Evolutionary conservation across 2,329 filamentous ascomycete genomes (phyloP), one percentile per base, ranked within the genome.

Genomic region (Pseudofabraea citricarpa): DNA sequence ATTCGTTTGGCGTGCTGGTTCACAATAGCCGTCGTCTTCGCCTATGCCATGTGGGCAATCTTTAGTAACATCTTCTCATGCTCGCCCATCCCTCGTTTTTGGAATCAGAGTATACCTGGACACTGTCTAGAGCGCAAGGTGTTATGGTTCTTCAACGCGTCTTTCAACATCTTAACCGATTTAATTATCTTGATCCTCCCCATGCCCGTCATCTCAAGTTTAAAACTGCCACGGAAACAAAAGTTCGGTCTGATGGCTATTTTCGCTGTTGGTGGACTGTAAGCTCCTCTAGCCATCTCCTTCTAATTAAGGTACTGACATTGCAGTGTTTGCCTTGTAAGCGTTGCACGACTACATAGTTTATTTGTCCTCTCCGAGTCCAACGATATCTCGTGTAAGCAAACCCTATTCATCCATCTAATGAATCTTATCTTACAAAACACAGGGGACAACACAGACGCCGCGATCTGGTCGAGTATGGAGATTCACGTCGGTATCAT

Each of bases 401-500:
- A 15, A 32, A 32, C 3, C 19, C 2, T 32, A 5, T 32, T 32
- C 13, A 15, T 13, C 8, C 15, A 16, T 15, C 29, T 18, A 16
- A 9, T 8, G 19, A 9, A 32, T 2, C n/a, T 32, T n/a, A n/a
- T 26, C 10, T 13, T 23, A 35, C n/a, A 8, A 8, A 9, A 10
- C 6, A 10, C 26, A 38, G 29, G 36, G 16, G 41, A 51, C 16
- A 40, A 35, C 10, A 41, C 44, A 9, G 41, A 47, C 21, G 37
- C 39, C 7, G 51, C 36, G 1, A 49, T 49, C 10, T 72, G 72
- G 68, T 69, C 65, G 19, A 64, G 68, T 43, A 64, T 76, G 39
- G 72, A 76, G 49, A 62, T 74, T 45, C 74, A 72, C 43, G 59
- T 68, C 6, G 72, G 65, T 20, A 69, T 76, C 31, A 55, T 69